These are phyloP conservation scores for Chlorella sorokiniana DNA, from an alignment of 139 green algal species.

Conservation along the genomic window DNA sequence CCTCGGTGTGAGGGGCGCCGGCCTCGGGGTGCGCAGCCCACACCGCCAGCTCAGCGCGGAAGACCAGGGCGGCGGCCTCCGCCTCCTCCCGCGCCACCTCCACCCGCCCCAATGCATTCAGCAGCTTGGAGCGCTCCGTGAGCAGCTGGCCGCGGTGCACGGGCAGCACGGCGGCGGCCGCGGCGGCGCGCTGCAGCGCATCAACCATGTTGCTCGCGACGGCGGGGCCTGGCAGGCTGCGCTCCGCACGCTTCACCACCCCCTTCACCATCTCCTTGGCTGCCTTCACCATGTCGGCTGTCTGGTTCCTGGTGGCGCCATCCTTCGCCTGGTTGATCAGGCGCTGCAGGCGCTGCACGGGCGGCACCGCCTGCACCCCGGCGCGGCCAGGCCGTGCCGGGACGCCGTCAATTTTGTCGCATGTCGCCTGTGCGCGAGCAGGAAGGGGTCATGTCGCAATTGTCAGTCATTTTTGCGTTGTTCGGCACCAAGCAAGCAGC, in stretches of 20 bases:
- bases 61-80: background rate
- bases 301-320: background rate
- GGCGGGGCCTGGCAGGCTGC: background rate
- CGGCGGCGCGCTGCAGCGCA: background rate
- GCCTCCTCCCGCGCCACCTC: background rate
- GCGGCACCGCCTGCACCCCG: background rate
- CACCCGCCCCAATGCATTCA: background rate
- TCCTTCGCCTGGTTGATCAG: background rate
- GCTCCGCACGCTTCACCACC: background rate
- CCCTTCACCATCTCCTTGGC: constrained; percentile 4
- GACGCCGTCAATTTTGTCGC: too few relatives aligned
- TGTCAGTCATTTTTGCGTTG: too few relatives aligned
- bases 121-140: background rate
- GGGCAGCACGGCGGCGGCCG: background rate
- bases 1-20: background rate
- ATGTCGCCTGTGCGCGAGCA: too few relatives aligned
- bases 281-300: background rate
- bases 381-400: too few relatives aligned
- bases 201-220: background rate
- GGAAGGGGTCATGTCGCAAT: too few relatives aligned
- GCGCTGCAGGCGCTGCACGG: background rate
- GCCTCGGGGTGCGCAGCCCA: background rate
- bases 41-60: background rate
- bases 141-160: constrained; percentile 18
- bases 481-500: too few relatives aligned